These are phyloP conservation scores for Lachancea cidri DNA, from an alignment of 805 yeast species.

Conservation along the genomic window DNA sequence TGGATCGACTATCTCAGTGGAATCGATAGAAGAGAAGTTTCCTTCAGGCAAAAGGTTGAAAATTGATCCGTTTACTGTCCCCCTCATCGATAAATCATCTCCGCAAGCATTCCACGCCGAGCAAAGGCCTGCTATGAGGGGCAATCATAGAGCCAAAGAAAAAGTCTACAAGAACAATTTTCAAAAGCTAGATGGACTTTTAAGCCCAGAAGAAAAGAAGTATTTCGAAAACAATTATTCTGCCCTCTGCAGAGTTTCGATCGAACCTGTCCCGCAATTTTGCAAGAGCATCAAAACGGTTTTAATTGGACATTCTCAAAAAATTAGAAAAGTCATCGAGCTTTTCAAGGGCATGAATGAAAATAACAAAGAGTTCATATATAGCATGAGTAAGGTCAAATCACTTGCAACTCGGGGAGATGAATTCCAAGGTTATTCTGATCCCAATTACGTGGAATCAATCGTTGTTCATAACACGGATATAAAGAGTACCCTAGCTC, in stretches of 20 bases:
- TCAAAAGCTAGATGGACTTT: constrained; percentile 11
- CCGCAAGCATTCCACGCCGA: neutral
- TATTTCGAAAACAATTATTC: constrained; percentile 22
- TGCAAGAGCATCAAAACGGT: constrained; percentile 6
- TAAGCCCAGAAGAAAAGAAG: constrained; percentile 18
- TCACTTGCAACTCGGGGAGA: constrained; percentile 1
- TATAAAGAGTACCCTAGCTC: neutral
- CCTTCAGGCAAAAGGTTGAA: constrained; percentile 1
- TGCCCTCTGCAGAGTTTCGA: constrained; percentile 18
- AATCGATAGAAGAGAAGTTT: constrained; percentile 4
- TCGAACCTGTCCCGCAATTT: constrained; percentile 24
- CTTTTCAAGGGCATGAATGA: constrained; percentile 14
- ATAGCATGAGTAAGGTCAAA: constrained; percentile 26
- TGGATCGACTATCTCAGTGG: constrained; percentile 2
- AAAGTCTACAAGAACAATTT: constrained; percentile 4
- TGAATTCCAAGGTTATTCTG: neutral
- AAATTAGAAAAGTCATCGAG: constrained; percentile 10
- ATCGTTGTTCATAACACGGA: neutral
- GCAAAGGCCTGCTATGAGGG: neutral
- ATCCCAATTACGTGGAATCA: neutral
- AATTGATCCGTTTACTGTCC: neutral
- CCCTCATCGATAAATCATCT: neutral
- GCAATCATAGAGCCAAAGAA: constrained; percentile 1
- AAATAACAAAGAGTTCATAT: constrained; percentile 14
- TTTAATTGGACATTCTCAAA: constrained; percentile 18